Base-by-base conservation (phyloP, 1,284 basidiomycete species). In the Sanghuangporus baumii region DNA sequence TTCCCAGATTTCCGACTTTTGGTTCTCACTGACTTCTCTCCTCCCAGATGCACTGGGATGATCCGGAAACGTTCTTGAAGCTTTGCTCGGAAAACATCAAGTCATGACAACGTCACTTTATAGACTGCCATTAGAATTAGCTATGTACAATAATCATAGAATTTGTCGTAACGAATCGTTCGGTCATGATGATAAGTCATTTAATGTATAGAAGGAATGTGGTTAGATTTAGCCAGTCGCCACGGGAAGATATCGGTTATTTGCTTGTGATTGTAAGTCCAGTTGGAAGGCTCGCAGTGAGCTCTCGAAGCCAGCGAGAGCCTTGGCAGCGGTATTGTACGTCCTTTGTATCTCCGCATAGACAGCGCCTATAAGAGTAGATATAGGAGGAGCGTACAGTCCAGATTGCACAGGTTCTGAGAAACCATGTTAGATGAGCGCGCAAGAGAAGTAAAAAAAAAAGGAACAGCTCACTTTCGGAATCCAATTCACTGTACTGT, bases 31-130 rank as follows among this genome's bases (percentile, higher is more conserved):
- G 18, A 23, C n/a, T 55, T 55, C 11, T 55, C n/a, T 60, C 34
- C 54, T 9, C 12, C 40, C 6, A 62, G 61, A 26, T 62, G 38
- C 61, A 62, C 37, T 62, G 61, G 61, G 61, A 62, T 36, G 57
- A 62, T 23, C 20, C 61, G 18, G 57, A 62, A 37, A 57, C 20
- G 40, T 62, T 62, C 37, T 18, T 52, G n/a, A 48, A 48, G 41
- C 20, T 61, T 8, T 61, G 60, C n/a, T 31, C 54, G 43, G 60
- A 61, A 12, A 41, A 41, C 23, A 61, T 61, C 37, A 59, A 43
- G 48, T 18, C 56, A 48, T 58, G 18, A 58, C 3, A 38, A n/a
- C 20, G 18, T 26, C 16, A 58, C 3, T 41, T 34, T 12, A 14
- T 26, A 57, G 9, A 14, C 6, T 9, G 57, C 34, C 6, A 2